Percentiles rank a stretch among this genome's conserved stretches.
phyloP scores from a whole-genome alignment of 2,329 filamentous ascomycete species.

The Claviceps sp. region DNA sequence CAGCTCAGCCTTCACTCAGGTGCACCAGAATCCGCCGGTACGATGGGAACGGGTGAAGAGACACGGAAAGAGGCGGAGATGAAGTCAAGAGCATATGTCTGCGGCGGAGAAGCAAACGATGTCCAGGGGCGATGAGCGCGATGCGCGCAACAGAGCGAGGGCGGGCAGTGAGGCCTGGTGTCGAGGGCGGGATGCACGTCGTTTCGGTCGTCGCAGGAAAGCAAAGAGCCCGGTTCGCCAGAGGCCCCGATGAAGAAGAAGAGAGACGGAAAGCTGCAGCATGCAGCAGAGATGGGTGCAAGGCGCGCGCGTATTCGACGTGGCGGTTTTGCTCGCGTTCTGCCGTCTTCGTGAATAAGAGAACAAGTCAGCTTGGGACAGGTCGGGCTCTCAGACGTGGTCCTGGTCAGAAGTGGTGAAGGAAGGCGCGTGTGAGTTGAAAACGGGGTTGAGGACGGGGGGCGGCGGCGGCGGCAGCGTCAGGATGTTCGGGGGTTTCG shows the following conservation, averaged over 20 bases:
- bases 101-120: not conserved
- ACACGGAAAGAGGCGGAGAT: not conserved
- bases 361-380: no score
- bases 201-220: not conserved
- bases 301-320: no score
- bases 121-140: not conserved
- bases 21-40: slow-evolving; percentile 1
- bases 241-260: not conserved
- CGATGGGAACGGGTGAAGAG: slow-evolving; percentile 1
- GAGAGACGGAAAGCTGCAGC: not conserved
- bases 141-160: slow-evolving; percentile 3
- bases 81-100: not conserved
- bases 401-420: not conserved
- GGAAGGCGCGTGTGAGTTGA: slow-evolving; percentile 2
- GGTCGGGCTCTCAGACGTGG: not conserved
- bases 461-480: not conserved
- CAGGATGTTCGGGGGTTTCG: not conserved
- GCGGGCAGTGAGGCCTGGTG: slow-evolving; percentile 6
- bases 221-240: not conserved
- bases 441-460: not conserved
- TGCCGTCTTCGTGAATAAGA: no score
- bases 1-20: not conserved
- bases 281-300: no score
- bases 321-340: no score
- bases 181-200: slow-evolving; percentile 4